Evolutionary conservation across 2,329 filamentous ascomycete species (phyloP), one percentile per base, ranked within the genome.

Genomic region (Paecilomyces fulvus): DNA sequence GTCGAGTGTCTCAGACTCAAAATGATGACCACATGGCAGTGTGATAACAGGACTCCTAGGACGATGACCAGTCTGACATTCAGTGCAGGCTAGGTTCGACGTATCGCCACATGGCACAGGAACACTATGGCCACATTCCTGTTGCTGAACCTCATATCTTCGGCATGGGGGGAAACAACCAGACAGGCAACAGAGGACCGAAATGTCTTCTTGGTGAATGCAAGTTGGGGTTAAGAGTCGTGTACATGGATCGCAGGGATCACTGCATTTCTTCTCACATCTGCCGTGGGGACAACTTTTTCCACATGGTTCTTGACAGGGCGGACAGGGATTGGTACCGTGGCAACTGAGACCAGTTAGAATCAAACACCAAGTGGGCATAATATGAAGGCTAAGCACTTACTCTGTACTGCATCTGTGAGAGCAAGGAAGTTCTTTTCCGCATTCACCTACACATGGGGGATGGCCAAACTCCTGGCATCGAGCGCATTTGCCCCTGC

Each of bases 171-270:
- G 37, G 25, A 52, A 53, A 10, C 21, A 30, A n/a, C 46, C 57
- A 4, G 62, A 58, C 2, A 64, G 56, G 49, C 56, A 62, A 51
- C 62, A 64, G n/a, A 62, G 21, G n/a, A 54, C 57, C 1, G 53
- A 37, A 20, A 52, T 51, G n/a, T 30, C 11, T 31, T 6, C 20
- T 37, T 59, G 48, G 48, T 63, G 60, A 10, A 55, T 53, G 52
- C 61, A 62, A 11, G 21, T 37, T 17, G 52, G 25, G 10, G 23
- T 37, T 10, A 49, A 31, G 11, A 54, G 23, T 49, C 59, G 58
- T 31, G 59, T 49, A 37, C 63, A 65, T 3, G 63, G 62, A 20
- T 64, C 60, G 49, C 63, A 65, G 17, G 28, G 25, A 17, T 60
- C 58, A 17, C 52, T 49, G 56, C 63, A 65, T 46, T 54, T 59